Evolutionary conservation across 495 filamentous ascomycete species (phyloP).

Genomic region (Hypomontagnella monticulosa): DNA sequence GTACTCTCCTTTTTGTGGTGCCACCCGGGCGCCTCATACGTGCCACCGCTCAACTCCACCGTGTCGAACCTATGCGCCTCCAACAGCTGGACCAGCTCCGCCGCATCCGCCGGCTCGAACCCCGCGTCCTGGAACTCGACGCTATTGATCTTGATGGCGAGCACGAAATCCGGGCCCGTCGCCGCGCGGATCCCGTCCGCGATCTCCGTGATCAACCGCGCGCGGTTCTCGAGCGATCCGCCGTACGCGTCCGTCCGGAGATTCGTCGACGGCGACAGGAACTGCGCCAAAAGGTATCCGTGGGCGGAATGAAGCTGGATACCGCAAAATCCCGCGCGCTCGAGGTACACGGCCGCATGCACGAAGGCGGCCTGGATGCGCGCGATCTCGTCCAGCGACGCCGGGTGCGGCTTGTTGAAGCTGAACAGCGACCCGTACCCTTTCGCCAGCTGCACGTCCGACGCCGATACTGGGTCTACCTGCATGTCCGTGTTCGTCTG

Average conservation of each 20-base stretch:
- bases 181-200: slow-evolving; percentile 58
- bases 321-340: slow-evolving; percentile 63
- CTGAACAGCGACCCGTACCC: slow-evolving; percentile 41
- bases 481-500: slow-evolving; percentile 62
- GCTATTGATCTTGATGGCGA: slow-evolving; percentile 75
- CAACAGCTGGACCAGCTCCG: slow-evolving; percentile 62
- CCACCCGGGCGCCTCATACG: slow-evolving; percentile 66
- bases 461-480: slow-evolving; percentile 66
- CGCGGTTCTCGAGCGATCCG: slow-evolving; percentile 71
- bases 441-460: slow-evolving; percentile 64
- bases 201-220: slow-evolving; percentile 65
- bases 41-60: slow-evolving; percentile 72
- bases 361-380: slow-evolving; percentile 58
- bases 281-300: slow-evolving; percentile 65
- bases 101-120: slow-evolving; percentile 64
- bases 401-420: slow-evolving; percentile 50
- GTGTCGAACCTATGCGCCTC: slow-evolving; percentile 68
- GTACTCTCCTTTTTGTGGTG: slow-evolving; percentile 63
- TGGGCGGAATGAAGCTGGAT: slow-evolving; percentile 68
- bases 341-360: slow-evolving; percentile 56
- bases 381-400: slow-evolving; percentile 60
- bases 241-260: slow-evolving; percentile 72
- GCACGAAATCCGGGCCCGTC: slow-evolving; percentile 60
- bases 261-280: slow-evolving; percentile 62
- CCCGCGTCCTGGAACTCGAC: slow-evolving; percentile 72